Evolutionary conservation across 352 stramenopile genomes (phyloP), one percentile per base, ranked within the genome.

Genomic region (Plasmopara muralis): DNA sequence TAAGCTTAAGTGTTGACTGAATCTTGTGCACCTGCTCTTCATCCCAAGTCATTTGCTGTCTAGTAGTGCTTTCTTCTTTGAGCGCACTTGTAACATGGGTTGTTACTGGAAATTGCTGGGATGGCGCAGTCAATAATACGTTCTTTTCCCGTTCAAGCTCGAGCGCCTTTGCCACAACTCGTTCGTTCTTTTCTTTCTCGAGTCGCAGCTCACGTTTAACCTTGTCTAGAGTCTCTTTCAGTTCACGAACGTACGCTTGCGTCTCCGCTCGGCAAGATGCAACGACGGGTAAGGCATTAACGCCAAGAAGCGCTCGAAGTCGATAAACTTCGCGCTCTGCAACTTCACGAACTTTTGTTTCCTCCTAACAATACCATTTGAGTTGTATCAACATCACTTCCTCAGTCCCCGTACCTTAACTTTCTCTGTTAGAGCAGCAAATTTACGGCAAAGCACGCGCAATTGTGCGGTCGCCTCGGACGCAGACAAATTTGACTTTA

Each of bases 361-460:
- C 82, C 41, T 93, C 79, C 78, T 90, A 37, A 35, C 2, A 35
- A 35, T 0, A 1, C 1, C 20, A 1, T 25, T 25, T 25, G 3
- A 25, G 20, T 25, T 3, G 1, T 25, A 25, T 3, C 20, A 25
- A 25, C 20, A 25, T 25, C 20, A 25, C 20, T 25, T 35, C 10
- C 6, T 35, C 10, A 2, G 10, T 35, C 31, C 4, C 31, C 31
- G 6, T 48, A 87, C 79, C 66, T 93, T 90, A 44, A 93, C 80
- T 82, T 89, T 93, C 16, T 93, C 77, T 0, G 72, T 85, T 14
- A 91, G 68, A 5, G 79, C 72, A 2, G 83, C 83, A 51, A 93
- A 93, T 53, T 93, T 93, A 29, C 81, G 76, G 37, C 83, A 93
- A 5, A 93, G 56, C 28, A 91, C 77, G 40, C 84, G 83, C 33